phyloP scores from a whole-genome alignment of 176 grass and related monocot genomes.

The Avena sativa region DNA sequence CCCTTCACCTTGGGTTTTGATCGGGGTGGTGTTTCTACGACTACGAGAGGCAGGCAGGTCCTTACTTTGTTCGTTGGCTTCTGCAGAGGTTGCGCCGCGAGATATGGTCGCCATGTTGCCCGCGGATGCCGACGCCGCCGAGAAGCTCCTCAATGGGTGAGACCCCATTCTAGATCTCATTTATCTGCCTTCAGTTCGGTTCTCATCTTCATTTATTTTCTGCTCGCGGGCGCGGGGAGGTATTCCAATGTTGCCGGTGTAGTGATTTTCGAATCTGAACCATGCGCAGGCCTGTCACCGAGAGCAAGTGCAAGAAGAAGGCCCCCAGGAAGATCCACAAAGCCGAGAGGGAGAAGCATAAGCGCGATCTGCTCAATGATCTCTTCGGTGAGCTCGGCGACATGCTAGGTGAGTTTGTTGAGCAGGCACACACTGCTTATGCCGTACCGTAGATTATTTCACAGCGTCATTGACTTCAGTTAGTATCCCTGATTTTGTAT shows the following conservation, averaged over 20 bases:
- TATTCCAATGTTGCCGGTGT: neutral
- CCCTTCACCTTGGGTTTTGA: neutral
- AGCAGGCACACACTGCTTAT: neutral
- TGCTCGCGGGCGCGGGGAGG: neutral
- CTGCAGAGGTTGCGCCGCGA: neutral
- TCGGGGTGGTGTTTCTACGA: neutral
- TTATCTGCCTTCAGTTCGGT: neutral
- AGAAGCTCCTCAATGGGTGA: slow-evolving; percentile 43
- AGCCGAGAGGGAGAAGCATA: slow-evolving; percentile 88
- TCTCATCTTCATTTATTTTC: neutral
- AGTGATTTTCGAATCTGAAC: neutral
- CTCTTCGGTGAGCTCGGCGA: slow-evolving; percentile 62
- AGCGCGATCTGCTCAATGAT: slow-evolving; percentile 82
- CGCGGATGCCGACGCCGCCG: slow-evolving; percentile 27
- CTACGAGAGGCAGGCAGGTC: too few relatives aligned
- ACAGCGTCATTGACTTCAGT: neutral
- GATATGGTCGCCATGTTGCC: slow-evolving; percentile 38
- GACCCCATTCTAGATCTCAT: neutral
- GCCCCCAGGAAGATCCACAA: slow-evolving; percentile 71
- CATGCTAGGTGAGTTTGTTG: slow-evolving; percentile 58
- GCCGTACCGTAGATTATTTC: too few relatives aligned
- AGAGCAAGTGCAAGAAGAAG: slow-evolving; percentile 62
- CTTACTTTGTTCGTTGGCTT: slow-evolving; percentile 3
- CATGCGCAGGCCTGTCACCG: slow-evolving; percentile 48
- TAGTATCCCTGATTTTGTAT: neutral